A percentile compares a stretch with the other conserved stretches of the same genome.
These are phyloP conservation scores for Fragosphaeria purpurea DNA, from an alignment of 2,329 filamentous ascomycete species.

Conservation along the genomic window DNA sequence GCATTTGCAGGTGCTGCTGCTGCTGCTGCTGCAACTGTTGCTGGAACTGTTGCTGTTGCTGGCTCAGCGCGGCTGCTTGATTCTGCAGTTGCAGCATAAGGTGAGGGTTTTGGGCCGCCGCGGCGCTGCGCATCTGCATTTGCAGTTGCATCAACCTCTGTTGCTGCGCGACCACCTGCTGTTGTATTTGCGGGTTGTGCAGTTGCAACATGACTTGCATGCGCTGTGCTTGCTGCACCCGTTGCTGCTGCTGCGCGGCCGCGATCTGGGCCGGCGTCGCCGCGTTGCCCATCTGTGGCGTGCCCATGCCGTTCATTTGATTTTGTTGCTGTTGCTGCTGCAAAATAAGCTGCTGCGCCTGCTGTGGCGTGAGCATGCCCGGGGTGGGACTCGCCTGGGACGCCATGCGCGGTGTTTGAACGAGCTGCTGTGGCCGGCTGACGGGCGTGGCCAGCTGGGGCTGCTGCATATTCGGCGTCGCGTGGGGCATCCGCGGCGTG, in stretches of 20 bases:
- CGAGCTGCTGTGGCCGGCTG: constrained; percentile 34
- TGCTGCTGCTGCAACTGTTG: constrained; percentile 14
- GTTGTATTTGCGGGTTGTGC: constrained; percentile 24
- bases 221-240: constrained; percentile 7
- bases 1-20: constrained; percentile 16
- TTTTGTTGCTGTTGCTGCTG: constrained; percentile 26
- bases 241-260: constrained; percentile 26
- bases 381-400: constrained; percentile 48
- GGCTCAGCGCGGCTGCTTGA: constrained; percentile 16
- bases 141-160: constrained; percentile 16
- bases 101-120: constrained; percentile 26
- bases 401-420: constrained; percentile 44
- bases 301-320: constrained; percentile 25
- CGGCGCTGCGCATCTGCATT: constrained; percentile 19
- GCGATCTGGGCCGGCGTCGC: constrained; percentile 31
- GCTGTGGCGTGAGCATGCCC: constrained; percentile 42
- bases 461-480: constrained; percentile 51
- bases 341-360: constrained; percentile 44
- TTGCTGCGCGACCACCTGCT: constrained; percentile 23
- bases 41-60: constrained; percentile 17
- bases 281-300: constrained; percentile 24
- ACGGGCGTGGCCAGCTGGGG: constrained; percentile 41
- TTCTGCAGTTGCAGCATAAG: constrained; percentile 15
- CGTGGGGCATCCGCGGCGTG: constrained; percentile 52
- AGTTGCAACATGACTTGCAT: constrained; percentile 28